Base-by-base conservation (phyloP, 495 filamentous ascomycete genomes). In the Talaromyces trachyspermus region DNA sequence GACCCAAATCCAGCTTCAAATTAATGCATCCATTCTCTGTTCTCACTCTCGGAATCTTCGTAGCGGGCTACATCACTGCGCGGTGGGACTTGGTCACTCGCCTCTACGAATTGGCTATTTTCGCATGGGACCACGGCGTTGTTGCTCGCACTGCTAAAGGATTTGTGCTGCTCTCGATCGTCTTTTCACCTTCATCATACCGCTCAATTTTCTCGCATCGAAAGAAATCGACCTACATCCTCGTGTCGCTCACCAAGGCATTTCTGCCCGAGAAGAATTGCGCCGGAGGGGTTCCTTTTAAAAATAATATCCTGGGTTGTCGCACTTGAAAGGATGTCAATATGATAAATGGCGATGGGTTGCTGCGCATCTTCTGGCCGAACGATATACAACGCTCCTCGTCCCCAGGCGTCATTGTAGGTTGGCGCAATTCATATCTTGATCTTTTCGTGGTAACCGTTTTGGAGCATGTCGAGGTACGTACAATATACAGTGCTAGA, bases 311-410 rank as follows among this genome's bases (percentile, higher is more conserved):
- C 22, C n/a, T 7, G 18, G 22, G 35, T 19, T 11, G 35, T 10
- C 8, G 5, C 17, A 18, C 6, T 18, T 59, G 69, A 72, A 73
- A 83, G 79, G 83, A 90, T 88, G 84, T 80, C 83, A 89, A 77
- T 72, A 95, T 86, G 79, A 71, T 80, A 63, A 74, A 72, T 68
- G 68, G 72, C 51, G 86, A 95, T 88, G 87, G 86, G 55, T 72
- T 97, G 74, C 85, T 97, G 80, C 85, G 92, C 65, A 80, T 99
- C 71, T 97, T 99, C 68, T 99, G 92, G 92, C 92, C 92, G 51
- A 83, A 84, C 50, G 89, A 97, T 70, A 80, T 86, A 29, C 73
- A 82, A 19, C 78, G 82, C 59, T 84, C 76, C 18, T 81, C 80
- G 43, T 69, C 74, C 17, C 77, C 84, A 26, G 94, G 94, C 6